Conservation (phyloP, 768 basidiomycete genomes). For the Pluteus cervinus region DNA sequence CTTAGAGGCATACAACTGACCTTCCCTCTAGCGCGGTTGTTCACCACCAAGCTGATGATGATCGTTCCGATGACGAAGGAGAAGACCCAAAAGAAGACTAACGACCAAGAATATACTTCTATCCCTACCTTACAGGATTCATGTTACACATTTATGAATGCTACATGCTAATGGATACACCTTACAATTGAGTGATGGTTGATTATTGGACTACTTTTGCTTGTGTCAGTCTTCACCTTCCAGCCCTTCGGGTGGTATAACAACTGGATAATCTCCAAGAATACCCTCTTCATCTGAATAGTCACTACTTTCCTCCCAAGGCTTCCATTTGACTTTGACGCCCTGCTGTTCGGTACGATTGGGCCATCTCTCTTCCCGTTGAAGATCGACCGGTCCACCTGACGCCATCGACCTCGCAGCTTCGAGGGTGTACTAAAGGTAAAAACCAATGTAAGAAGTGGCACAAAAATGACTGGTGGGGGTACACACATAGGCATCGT, state of each 20-base stretch:
- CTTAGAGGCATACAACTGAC: constrained; percentile 11
- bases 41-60: constrained; percentile 49
- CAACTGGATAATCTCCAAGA: constrained; percentile 8
- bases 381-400: constrained; percentile 67
- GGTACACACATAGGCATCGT: constrained; percentile 72
- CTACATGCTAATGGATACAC: too few species aligned
- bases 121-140: background rate
- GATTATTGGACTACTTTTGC: background rate
- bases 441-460: constrained; percentile 2
- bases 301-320: constrained; percentile 54
- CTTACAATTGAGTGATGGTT: too few species aligned
- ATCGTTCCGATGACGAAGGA: constrained; percentile 76
- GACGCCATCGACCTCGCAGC: constrained; percentile 66
- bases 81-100: constrained; percentile 31
- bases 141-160: background rate
- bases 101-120: constrained; percentile 2
- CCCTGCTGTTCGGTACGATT: constrained; percentile 36
- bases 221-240: background rate
- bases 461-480: background rate
- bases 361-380: constrained; percentile 79
- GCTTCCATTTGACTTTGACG: constrained; percentile 51
- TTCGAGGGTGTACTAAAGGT: constrained; percentile 59
- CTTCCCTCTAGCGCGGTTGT: constrained; percentile 42
- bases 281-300: constrained; percentile 39
- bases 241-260: constrained; percentile 1